Evolutionary conservation across 805 yeast species (phyloP), one percentile per base, ranked within the genome.

Genomic region (Jamesozyma rosinii): DNA sequence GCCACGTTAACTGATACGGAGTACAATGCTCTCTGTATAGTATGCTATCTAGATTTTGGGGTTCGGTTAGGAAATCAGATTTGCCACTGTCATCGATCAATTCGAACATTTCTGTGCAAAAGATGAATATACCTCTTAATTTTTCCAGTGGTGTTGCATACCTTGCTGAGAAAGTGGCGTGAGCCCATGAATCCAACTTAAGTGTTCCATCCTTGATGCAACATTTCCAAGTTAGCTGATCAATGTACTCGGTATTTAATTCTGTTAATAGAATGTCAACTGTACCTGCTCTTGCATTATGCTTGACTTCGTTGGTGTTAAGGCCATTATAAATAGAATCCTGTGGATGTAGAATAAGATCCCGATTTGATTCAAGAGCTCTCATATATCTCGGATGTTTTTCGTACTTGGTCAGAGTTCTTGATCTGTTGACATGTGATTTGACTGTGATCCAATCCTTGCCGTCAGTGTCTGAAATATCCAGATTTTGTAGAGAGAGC

Each of bases 1-100:
- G 63, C 68, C 83, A 78, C 9, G 92, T 86, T 44, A 90, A 60
- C 55, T 87, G 95, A 51, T 75, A 81, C 1, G 86, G 42, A 72
- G 77, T 40, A 79, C 90, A 54, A 70, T 75, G 47, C 73, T 74
- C 44, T 65, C 65, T 44, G 55, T 56, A 58, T 24, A 76, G 62
- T 3, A 75, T 58, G 44, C 67, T 71, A 33, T 59, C 62, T 37
- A 75, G 56, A 45, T 68, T 69, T 4, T 71, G 70, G 32, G 64
- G 63, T 26, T 55, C 57, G 21, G 49, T 47, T n/a, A 64, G 54
- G 43, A 68, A 65, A 45, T 68, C 64, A 8, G 68, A 58, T 11
- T 50, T 42, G 14, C 66, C 65, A 38, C 64, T 60, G 35, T 64
- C 66, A 36, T 64, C 69, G 18, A 67, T 65, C 51, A 76, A 63